Percentiles rank a stretch among this genome's conserved stretches.
These are phyloP conservation scores for Penicillium sp. DNA, from an alignment of 2,329 filamentous ascomycete species.

Conservation along the genomic window DNA sequence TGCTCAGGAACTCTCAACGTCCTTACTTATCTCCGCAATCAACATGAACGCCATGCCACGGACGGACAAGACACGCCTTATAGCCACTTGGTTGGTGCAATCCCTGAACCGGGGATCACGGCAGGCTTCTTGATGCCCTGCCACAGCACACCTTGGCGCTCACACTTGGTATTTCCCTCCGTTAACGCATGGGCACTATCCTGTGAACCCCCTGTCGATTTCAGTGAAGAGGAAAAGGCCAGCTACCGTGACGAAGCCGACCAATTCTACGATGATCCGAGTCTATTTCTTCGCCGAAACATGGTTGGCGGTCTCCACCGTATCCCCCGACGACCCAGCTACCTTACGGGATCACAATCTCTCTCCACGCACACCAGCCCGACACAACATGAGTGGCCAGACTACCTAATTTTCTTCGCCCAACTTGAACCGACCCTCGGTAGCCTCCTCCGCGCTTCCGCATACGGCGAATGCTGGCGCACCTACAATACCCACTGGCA, in stretches of 20 bases:
- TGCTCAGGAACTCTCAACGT: constrained; percentile 74
- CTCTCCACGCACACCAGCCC: constrained; percentile 1
- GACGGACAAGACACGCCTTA: constrained; percentile 14
- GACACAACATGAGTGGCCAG: constrained; percentile 42
- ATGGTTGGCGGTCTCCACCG: constrained; percentile 43
- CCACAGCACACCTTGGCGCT: constrained; percentile 93
- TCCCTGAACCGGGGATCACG: constrained; percentile 40
- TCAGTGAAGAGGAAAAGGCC: constrained; percentile 56
- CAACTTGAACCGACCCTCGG: constrained; percentile 51
- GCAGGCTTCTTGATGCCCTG: constrained; percentile 88
- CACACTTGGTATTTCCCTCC: constrained; percentile 69
- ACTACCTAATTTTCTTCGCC: constrained; percentile 52
- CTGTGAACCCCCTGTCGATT: constrained; percentile 79
- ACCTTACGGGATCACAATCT: constrained; percentile 12
- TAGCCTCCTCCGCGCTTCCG: constrained; percentile 40
- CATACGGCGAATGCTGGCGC: constrained; percentile 55
- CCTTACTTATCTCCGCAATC: constrained; percentile 65
- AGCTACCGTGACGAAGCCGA: constrained; percentile 85
- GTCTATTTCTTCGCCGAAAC: constrained; percentile 52
- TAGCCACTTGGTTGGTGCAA: background rate
- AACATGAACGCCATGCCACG: constrained; percentile 60
- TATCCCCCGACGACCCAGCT: constrained; percentile 33
- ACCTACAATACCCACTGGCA: constrained; percentile 59
- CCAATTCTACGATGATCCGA: constrained; percentile 70
- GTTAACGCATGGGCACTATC: constrained; percentile 78